Conservation (phyloP, 2,329 filamentous ascomycete genomes). For the Colletotrichum sp. region DNA sequence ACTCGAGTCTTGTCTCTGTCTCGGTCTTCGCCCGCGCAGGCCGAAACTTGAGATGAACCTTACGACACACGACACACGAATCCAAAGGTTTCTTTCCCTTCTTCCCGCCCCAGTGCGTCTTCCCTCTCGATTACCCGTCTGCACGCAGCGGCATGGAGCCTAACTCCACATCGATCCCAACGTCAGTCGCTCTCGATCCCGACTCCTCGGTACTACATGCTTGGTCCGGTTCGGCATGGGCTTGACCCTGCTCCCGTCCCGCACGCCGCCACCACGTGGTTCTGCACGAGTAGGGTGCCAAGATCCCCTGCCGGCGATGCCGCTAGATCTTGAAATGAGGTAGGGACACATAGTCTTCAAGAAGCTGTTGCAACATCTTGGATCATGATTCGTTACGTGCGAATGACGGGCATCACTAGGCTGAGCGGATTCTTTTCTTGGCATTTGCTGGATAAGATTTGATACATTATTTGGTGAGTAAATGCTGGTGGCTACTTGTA, state of each 20-base stretch:
- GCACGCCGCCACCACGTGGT: background rate
- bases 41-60: slow-evolving; percentile 11
- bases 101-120: background rate
- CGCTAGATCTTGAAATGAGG: background rate
- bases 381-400: background rate
- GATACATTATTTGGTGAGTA: background rate
- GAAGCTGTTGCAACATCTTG: background rate
- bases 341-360: background rate
- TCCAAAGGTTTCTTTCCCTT: background rate
- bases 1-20: background rate
- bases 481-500: background rate
- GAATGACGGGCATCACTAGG: background rate
- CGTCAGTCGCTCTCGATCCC: background rate
- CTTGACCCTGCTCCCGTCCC: background rate
- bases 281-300: background rate
- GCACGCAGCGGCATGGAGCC: background rate
- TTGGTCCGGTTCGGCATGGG: background rate
- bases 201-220: background rate
- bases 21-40: background rate
- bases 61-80: background rate
- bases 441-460: background rate
- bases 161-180: background rate
- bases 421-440: background rate
- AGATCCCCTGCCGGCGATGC: background rate
- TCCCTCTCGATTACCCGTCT: background rate